Evolutionary conservation across 495 filamentous ascomycete species (phyloP).

Genomic region (Podospora appendiculata): DNA sequence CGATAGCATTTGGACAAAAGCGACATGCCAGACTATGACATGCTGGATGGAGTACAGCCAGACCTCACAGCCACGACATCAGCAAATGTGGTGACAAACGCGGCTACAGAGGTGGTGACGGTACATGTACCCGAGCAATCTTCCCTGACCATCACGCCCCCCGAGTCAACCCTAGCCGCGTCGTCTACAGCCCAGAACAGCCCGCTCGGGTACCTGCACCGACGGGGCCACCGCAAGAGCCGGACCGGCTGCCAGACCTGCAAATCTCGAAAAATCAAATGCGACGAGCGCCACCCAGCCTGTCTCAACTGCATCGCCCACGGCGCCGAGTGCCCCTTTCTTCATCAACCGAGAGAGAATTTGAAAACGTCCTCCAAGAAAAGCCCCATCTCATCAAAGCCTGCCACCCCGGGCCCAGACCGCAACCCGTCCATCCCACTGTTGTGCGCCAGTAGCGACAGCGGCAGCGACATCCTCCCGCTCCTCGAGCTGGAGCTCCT

Average conservation of each 20-base stretch:
- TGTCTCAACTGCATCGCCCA: constrained; percentile 37
- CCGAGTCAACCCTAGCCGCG: no score
- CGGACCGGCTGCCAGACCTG: constrained; percentile 33
- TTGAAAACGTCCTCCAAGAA: neutral
- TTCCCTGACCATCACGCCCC: no score
- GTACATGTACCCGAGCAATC: no score
- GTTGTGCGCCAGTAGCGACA: neutral
- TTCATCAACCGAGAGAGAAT: neutral
- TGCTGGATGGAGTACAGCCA: no score
- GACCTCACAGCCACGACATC: no score
- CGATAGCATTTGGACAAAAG: no score
- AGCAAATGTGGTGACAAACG: no score
- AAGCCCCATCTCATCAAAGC: neutral
- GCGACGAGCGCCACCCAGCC: constrained; percentile 34
- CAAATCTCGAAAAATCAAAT: constrained; percentile 38
- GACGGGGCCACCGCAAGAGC: constrained; percentile 30
- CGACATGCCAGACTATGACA: no score
- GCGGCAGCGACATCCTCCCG: constrained; percentile 11
- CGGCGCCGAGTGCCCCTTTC: constrained; percentile 31
- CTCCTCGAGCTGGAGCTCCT: constrained; percentile 33
- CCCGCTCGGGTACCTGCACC: neutral
- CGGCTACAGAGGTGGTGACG: no score
- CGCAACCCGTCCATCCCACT: neutral
- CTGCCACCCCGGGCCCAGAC: neutral
- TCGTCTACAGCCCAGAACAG: no score